These are phyloP conservation scores for Fusarium sp. DNA, from an alignment of 2,329 filamentous ascomycete species.

Conservation along the genomic window DNA sequence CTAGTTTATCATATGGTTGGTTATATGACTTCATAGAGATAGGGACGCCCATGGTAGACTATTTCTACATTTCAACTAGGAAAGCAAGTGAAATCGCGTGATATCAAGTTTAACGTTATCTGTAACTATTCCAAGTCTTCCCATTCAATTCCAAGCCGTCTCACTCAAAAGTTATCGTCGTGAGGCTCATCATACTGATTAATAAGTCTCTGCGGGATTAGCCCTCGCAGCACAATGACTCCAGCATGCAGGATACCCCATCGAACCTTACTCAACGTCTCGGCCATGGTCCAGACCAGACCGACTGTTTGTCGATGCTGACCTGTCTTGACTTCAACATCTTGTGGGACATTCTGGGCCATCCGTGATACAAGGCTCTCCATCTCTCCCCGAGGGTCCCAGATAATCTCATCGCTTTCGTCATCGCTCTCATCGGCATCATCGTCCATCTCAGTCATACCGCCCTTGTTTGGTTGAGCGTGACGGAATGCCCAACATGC, in stretches of 20 bases:
- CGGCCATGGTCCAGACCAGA: slow-evolving; percentile 65
- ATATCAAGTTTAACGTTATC: neutral
- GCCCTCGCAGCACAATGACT: slow-evolving; percentile 62
- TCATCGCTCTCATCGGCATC: neutral
- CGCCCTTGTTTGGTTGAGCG: neutral
- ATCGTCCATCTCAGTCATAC: neutral
- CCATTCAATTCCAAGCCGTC: neutral
- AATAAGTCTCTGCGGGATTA: slow-evolving; percentile 44
- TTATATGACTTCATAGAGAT: no score
- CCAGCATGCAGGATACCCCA: slow-evolving; percentile 73
- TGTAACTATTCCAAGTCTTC: neutral
- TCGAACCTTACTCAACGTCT: slow-evolving; percentile 64
- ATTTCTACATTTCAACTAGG: no score
- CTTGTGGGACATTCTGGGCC: neutral
- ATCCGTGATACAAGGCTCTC: neutral
- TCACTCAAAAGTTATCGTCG: neutral
- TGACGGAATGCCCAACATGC: slow-evolving; percentile 5
- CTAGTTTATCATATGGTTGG: no score
- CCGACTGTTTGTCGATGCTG: slow-evolving; percentile 49
- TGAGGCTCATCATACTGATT: slow-evolving; percentile 5
- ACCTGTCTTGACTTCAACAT: neutral
- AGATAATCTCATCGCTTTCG: neutral
- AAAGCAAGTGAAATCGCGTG: no score
- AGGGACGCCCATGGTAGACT: no score
- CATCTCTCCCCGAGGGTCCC: neutral